A percentile compares a stretch with the other conserved stretches of the same genome.
Conservation (phyloP, 2,329 filamentous ascomycete species). For the Aspergillus neoniger region DNA sequence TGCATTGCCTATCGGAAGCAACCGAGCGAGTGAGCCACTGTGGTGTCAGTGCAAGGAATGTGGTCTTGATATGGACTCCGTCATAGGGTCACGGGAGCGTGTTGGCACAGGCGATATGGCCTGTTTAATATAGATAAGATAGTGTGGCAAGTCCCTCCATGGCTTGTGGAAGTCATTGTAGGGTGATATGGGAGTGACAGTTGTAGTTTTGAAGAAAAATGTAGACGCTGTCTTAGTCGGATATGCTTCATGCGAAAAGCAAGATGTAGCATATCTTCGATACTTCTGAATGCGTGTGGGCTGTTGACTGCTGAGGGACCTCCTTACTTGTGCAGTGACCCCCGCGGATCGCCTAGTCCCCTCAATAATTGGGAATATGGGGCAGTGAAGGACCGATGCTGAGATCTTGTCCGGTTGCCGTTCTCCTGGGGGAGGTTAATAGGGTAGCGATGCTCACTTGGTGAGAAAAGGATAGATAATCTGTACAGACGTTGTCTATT, state of each 20-base stretch:
- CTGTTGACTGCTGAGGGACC: not conserved
- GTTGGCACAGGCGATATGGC: not conserved
- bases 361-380: slow-evolving; percentile 5
- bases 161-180: not conserved
- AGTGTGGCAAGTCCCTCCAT: not conserved
- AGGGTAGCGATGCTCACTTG: not conserved
- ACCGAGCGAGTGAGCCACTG: not conserved
- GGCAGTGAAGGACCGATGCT: not conserved
- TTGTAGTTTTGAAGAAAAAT: not conserved
- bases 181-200: not conserved
- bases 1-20: not conserved
- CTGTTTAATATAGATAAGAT: not conserved
- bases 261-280: not conserved
- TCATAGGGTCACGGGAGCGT: not conserved
- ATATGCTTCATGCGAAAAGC: not conserved
- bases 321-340: slow-evolving; percentile 2
- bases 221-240: not conserved
- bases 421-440: not conserved
- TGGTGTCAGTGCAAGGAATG: not conserved
- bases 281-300: not conserved
- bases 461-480: not conserved
- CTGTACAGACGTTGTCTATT: not conserved
- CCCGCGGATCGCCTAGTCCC: slow-evolving; percentile 4
- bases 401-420: not conserved
- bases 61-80: not conserved